Base-by-base conservation (phyloP, 2,329 filamentous ascomycete genomes). In the Xylaria sp. region DNA sequence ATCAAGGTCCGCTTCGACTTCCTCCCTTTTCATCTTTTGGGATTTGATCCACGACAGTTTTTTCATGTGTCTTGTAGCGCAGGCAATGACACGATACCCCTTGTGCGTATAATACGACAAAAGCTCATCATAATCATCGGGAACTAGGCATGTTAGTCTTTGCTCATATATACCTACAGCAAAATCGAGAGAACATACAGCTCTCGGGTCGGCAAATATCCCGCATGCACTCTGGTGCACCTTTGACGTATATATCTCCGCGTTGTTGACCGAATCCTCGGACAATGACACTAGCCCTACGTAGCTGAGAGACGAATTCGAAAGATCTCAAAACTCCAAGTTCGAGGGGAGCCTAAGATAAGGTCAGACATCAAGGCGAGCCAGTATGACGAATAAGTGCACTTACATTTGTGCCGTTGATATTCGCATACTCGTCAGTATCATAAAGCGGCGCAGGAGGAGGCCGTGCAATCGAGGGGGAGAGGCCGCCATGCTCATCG, bases 61-160 rank as follows among this genome's bases (percentile, higher is more conserved):
- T 65, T 89, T 88, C 61, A 98, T 88, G 76, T 96, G 92, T 78
- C 93, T 97, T 0, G 93, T 93, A 5, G 96, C 96, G 77, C 94
- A 98, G 4, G 92, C 97, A 77, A 99, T 99, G 12, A 99, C 96
- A 78, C 96, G 92, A 81, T 94, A 99, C 24, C 97, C 96, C 76
- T 95, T 91, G 75, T 99, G 96, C 0, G 96, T 99, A 80, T 99
- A 99, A 77, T 93, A 90, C 1, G 90, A 90, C 1, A 99, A 83
- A 2, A 97, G 86, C 71, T 98, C 93, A 47, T 98, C 94, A 75
- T 97, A 99, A 78, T 98, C 93, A 34, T 85, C 82, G 0, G 96
- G 96, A 72, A 99, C 90, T 88, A 47, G 19, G 30, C 12, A 1
- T 7, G 61, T 77, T 71, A 76, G 75, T 55, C 58, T 30, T 59